These are phyloP conservation scores for Carex parvula DNA, from an alignment of 176 grass and related monocot genomes.

Conservation along the genomic window DNA sequence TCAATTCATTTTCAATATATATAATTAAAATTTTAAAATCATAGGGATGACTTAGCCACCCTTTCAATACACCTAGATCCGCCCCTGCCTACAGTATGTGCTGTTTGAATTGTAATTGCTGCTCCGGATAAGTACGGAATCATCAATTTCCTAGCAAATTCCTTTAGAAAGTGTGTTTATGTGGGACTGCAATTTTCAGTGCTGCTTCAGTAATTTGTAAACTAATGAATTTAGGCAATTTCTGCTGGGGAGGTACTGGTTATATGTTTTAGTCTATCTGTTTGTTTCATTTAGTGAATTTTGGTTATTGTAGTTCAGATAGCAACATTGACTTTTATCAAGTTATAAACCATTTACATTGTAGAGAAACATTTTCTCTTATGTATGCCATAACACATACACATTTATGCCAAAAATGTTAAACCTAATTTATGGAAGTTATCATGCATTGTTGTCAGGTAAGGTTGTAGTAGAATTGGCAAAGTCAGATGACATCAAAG, in stretches of 20 bases:
- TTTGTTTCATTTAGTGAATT: not conserved
- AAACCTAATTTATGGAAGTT: not conserved
- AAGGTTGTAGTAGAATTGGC: conserved; percentile 42
- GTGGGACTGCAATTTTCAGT: not conserved
- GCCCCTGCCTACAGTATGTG: not conserved
- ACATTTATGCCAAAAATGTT: not conserved
- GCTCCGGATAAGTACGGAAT: not conserved
- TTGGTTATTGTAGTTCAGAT: not conserved
- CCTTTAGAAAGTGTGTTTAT: not conserved
- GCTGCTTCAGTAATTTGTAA: not conserved
- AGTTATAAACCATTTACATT: not conserved
- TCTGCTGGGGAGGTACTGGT: conserved; percentile 44
- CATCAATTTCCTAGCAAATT: not conserved
- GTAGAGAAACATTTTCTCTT: not conserved
- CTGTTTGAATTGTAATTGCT: not conserved
- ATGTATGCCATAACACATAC: not conserved
- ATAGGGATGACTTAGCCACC: no score
- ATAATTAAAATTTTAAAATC: no score
- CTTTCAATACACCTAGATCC: no score
- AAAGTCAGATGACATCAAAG: conserved; percentile 37
- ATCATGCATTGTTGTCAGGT: conserved; percentile 18
- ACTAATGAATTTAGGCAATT: conserved; percentile 14
- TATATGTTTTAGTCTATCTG: not conserved
- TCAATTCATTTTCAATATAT: no score
- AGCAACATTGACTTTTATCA: not conserved